Evolutionary conservation across 2,329 filamentous ascomycete species (phyloP).

Genomic region (Botrytis aclada): DNA sequence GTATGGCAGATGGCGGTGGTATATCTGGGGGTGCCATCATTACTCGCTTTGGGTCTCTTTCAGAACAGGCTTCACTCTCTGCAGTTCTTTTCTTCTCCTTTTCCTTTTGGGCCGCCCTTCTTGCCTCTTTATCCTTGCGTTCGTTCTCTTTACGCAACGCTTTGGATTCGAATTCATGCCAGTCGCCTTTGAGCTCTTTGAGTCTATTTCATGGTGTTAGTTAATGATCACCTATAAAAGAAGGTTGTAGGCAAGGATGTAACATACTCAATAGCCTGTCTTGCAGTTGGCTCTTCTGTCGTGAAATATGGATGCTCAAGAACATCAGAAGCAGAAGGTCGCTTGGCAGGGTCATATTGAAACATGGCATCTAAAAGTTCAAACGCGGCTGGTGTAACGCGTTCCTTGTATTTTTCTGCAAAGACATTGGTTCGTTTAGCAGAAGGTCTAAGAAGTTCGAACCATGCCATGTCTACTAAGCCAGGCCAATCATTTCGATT

Average conservation of each 20-base stretch:
- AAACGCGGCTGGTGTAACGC: conserved; percentile 75
- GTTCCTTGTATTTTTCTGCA: conserved; percentile 75
- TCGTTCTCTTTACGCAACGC: conserved; percentile 88
- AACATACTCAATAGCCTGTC: conserved; percentile 77
- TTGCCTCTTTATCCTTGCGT: conserved; percentile 49
- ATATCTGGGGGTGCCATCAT: conserved; percentile 28
- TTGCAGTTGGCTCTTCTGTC: conserved; percentile 71
- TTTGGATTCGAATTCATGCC: conserved; percentile 99
- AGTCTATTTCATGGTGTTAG: conserved; percentile 48
- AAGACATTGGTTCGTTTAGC: conserved; percentile 73
- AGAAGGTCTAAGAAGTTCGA: conserved; percentile 79
- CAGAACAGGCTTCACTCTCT: conserved; percentile 26
- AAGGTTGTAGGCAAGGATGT: background rate
- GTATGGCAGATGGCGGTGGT: conserved; percentile 14
- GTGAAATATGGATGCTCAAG: conserved; percentile 87
- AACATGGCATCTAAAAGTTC: conserved; percentile 84
- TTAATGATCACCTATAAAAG: background rate
- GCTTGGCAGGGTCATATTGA: conserved; percentile 77
- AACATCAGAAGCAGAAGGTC: conserved; percentile 80
- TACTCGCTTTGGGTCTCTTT: conserved; percentile 34
- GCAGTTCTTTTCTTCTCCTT: conserved; percentile 35
- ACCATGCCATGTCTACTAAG: conserved; percentile 94
- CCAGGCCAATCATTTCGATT: conserved; percentile 82
- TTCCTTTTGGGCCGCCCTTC: conserved; percentile 35
- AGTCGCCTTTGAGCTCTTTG: conserved; percentile 80